phyloP scores from a whole-genome alignment of 2,329 filamentous ascomycete species.

The Colletotrichum musicola region DNA sequence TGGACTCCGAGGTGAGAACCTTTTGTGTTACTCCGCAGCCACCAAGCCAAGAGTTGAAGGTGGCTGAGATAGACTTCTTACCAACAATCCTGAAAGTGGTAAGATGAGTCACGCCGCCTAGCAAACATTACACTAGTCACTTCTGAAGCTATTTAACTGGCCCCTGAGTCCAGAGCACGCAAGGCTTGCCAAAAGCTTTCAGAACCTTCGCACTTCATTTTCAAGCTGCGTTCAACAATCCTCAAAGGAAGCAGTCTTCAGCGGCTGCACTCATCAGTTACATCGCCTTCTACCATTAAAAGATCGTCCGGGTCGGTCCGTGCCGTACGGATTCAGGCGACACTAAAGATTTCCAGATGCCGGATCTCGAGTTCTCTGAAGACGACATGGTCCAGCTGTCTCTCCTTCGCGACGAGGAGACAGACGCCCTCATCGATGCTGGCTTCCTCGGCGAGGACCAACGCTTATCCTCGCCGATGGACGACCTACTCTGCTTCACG shows the following conservation, averaged over 20 bases:
- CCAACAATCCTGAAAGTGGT: too few relatives aligned
- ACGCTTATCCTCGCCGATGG: conserved; percentile 40
- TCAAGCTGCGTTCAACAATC: conserved; percentile 7
- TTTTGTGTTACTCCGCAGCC: too few relatives aligned
- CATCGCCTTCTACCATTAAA: not conserved
- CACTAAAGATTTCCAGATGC: not conserved
- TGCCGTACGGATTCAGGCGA: conserved; percentile 1
- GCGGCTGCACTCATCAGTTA: not conserved
- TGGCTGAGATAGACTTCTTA: too few relatives aligned
- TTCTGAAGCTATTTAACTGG: too few relatives aligned
- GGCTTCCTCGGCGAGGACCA: conserved; percentile 41
- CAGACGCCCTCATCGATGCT: conserved; percentile 43
- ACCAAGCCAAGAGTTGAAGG: too few relatives aligned
- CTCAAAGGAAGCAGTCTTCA: not conserved
- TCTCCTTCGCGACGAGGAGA: conserved; percentile 46
- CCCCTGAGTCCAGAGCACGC: not conserved
- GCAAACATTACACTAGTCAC: too few relatives aligned
- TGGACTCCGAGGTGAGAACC: too few relatives aligned
- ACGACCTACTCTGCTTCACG: conserved; percentile 40
- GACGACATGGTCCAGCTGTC: conserved; percentile 46
- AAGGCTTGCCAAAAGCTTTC: not conserved
- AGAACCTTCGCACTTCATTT: not conserved
- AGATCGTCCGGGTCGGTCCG: not conserved
- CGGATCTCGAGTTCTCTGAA: conserved; percentile 37
- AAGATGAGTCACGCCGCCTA: too few relatives aligned